Base-by-base conservation (phyloP, 331 rosid species). In the Malus hybrid region DNA sequence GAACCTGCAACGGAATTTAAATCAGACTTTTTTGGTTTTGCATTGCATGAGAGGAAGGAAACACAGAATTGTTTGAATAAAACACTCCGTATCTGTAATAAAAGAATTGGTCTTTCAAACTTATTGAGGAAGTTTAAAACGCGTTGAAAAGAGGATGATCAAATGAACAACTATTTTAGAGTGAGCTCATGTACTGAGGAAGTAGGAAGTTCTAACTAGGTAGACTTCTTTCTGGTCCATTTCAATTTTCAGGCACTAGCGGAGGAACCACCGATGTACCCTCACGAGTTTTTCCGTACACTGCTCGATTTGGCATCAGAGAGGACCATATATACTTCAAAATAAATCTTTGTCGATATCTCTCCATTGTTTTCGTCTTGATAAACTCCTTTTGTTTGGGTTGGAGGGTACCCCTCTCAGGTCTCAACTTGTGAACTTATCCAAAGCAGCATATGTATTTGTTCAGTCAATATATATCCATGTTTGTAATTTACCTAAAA, bases 231-330 rank as follows among this genome's bases (percentile, higher is more conserved):
- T n/a, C 59, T 69, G 82, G 36, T 75, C 11, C 65, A 59, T 82
- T 29, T 42, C 48, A 42, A 19, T 57, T 62, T 32, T 79, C 98
- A 93, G 98, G 98, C 98, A 76, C 87, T 93, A 44, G 81, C 88
- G 24, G 98, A 91, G 86, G 79, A 89, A 39, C 96, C 98, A 32
- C 94, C 97, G 4, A 22, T 93, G 83, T 90, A 90, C 79, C 98
- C 98, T 77, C 97, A 88, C 80, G 87, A 91, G 50, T 93, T 93
- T 87, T 93, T 93, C 84, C 97, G 96, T 52, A 80, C 73, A 27
- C 90, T 91, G 68, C 96, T 93, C 67, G 93, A 93, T 88, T 87
- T 93, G 86, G 98, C 85, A 61, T 80, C 82, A 44, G 94, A 88
- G 89, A 90, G 91, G 81, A 74, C 86, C 60, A 19, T 66, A 14